Evolutionary conservation across 2,329 filamentous ascomycete genomes (phyloP), one percentile per base, ranked within the genome.

Genomic region (Verticillium tricorpus): DNA sequence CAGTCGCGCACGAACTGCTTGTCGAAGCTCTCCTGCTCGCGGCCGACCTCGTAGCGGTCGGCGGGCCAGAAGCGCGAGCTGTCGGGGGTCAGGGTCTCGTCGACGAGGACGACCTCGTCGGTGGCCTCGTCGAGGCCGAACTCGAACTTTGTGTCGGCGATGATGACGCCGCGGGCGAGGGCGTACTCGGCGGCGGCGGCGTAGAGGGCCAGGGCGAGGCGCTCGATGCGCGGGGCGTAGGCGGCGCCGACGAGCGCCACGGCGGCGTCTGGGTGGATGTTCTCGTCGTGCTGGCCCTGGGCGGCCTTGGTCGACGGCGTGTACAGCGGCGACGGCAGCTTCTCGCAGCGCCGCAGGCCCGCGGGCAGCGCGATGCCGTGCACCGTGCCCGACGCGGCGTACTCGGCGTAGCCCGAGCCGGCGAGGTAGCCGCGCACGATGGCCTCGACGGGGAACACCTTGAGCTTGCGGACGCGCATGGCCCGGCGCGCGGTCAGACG

Each of bases 371-470:
- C 71, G 67, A 93, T 88, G 25, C 92, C 91, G 76, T 96, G 91
- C 17, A 96, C 89, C 1, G 92, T 96, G 59, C 91, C 90, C 22
- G 77, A 81, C 66, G 84, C 82, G 72, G 85, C 78, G 78, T 95
- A 84, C 78, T 96, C 92, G 45, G 82, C 82, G 89, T 91, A 96
- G 0, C 91, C 92, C 56, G 87, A 90, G 54, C 93, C 93, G 6
- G 93, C 93, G 72, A 97, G 87, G 78, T 96, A 96, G 67, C 93
- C 93, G 62, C 92, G 87, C n/a, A 96, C 91, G 66, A 94, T 94
- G 54, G 88, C 90, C 76, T 94, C 91, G 65, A 96, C 82, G 28
- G 91, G 90, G 63, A 96, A 86, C 65, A 95, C 86, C 69, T 88
- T 85, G 62, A 92, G 82, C 66, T 86, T 86, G 64, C 88, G 86